Base-by-base conservation (phyloP, 176 grass and related monocot genomes). In the Hordeum marinum region DNA sequence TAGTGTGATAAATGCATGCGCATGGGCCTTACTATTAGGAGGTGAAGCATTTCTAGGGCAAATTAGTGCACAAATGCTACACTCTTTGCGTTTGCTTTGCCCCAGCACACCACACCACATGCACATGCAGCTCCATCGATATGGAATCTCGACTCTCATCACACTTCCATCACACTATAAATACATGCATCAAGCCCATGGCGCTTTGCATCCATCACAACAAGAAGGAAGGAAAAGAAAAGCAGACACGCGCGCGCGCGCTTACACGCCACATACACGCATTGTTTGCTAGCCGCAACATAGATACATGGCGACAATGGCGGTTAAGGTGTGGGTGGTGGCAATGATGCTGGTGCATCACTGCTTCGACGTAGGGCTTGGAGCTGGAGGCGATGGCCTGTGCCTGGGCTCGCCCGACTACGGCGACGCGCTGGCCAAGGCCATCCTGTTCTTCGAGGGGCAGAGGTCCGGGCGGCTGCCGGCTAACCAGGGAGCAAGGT, bases 391-490 rank as follows among this genome's bases (percentile, higher is more conserved):
- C 3, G 69, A 2, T 24, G 39, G 14, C 26, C 71, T 46, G 24
- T 18, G 24, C 9, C 54, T 90, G 31, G 65, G 72, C 20, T 64
- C 86, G 63, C 63, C 17, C 69, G 76, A 98, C 96, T 98, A 98
- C 75, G 73, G 90, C 50, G 96, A 98, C 20, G 96, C 96, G 6
- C 93, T 98, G 77, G 46, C 90, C 80, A 98, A 95, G 84, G 92
- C 96, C 91, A 98, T 98, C 42, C 90, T 98, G 81, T 98, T 98
- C 86, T 98, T 98, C 77, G 96, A 98, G 70, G 93, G 93, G n/a
- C 96, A 98, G 87, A 79, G 96, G 45, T 95, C 96, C 3, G 96
- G 96, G 1, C 63, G 64, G 57, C 83, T 94, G 58, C 89, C 86
- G 11, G 58, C 85, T 21, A 79, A 77, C 50, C 89, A 94, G 57